Conservation (phyloP, 352 stramenopile species). For the Phytophthora sp. region DNA sequence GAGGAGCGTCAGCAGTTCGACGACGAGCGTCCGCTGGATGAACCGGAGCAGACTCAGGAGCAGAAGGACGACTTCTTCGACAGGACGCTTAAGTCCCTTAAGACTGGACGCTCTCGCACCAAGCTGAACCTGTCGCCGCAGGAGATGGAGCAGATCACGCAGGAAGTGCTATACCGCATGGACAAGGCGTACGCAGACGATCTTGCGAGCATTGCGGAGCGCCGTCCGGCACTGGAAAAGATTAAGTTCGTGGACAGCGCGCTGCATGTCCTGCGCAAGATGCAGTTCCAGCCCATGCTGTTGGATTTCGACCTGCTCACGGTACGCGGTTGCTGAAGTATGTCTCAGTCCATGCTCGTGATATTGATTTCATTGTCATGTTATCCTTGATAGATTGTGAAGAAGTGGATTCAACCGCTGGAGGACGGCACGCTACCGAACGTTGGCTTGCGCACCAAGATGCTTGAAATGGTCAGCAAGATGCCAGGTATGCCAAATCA, state of each 20-base stretch:
- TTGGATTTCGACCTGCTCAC: slow-evolving; percentile 88
- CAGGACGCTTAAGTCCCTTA: slow-evolving; percentile 83
- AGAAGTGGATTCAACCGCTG: slow-evolving; percentile 90
- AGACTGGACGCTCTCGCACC: slow-evolving; percentile 69
- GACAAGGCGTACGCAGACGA: slow-evolving; percentile 88
- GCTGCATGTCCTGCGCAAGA: slow-evolving; percentile 76
- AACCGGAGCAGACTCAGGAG: slow-evolving; percentile 26
- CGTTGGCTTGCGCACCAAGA: slow-evolving; percentile 85
- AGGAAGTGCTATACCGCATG: slow-evolving; percentile 90
- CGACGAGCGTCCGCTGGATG: slow-evolving; percentile 76
- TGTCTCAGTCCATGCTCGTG: not conserved
- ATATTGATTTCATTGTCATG: not conserved
- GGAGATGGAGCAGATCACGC: slow-evolving; percentile 87
- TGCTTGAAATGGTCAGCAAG: slow-evolving; percentile 81
- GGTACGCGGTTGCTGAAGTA: slow-evolving; percentile 34
- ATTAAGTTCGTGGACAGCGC: slow-evolving; percentile 86
- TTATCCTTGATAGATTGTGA: slow-evolving; percentile 69
- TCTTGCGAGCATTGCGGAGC: slow-evolving; percentile 62
- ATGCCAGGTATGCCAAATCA: slow-evolving; percentile 74
- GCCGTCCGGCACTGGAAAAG: slow-evolving; percentile 75
- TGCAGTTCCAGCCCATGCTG: slow-evolving; percentile 88
- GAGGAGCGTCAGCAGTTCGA: slow-evolving; percentile 81
- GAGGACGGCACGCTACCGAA: slow-evolving; percentile 82
- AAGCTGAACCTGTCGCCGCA: slow-evolving; percentile 86
- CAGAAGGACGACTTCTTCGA: slow-evolving; percentile 84